These are phyloP conservation scores for Penicillium waksmanii DNA, from an alignment of 495 filamentous ascomycete genomes.

Conservation along the genomic window DNA sequence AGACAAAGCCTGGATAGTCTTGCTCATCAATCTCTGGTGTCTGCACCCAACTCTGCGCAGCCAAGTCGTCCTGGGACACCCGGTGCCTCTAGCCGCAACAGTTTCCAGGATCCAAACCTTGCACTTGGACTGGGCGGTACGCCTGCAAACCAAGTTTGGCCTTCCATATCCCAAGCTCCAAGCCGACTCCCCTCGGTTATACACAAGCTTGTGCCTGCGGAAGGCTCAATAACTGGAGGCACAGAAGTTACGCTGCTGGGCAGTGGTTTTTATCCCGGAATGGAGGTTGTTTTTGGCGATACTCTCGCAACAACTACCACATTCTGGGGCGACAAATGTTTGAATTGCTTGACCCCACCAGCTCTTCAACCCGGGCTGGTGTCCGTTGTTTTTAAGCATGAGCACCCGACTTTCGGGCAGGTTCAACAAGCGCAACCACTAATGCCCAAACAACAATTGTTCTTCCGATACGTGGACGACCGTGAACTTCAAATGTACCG, in stretches of 20 bases:
- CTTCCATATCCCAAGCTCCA: conserved; percentile 43
- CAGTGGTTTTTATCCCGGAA: conserved; percentile 74
- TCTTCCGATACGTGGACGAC: conserved; percentile 81
- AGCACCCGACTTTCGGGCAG: conserved; percentile 55
- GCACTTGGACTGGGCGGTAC: conserved; percentile 36
- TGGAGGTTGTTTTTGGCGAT: conserved; percentile 87
- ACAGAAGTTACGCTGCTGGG: conserved; percentile 85
- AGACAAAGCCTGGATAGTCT: conserved; percentile 60
- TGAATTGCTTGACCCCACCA: conserved; percentile 86
- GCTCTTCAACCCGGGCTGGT: conserved; percentile 70
- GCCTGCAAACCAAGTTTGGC: conserved; percentile 45
- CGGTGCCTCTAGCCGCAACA: conserved; percentile 48
- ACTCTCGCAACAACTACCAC: conserved; percentile 76
- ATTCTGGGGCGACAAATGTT: conserved; percentile 77
- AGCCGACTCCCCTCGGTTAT: conserved; percentile 60
- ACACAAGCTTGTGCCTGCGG: conserved; percentile 76
- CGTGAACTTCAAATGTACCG: conserved; percentile 69
- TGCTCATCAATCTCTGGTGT: conserved; percentile 60
- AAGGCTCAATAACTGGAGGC: conserved; percentile 80
- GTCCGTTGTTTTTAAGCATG: conserved; percentile 71
- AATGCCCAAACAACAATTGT: conserved; percentile 57
- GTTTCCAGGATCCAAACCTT: conserved; percentile 43
- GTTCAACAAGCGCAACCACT: conserved; percentile 48
- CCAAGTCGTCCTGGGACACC: conserved; percentile 53
- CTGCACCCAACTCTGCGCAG: conserved; percentile 67